Conservation (phyloP, 768 basidiomycete genomes). For the Podaxis sp. region DNA sequence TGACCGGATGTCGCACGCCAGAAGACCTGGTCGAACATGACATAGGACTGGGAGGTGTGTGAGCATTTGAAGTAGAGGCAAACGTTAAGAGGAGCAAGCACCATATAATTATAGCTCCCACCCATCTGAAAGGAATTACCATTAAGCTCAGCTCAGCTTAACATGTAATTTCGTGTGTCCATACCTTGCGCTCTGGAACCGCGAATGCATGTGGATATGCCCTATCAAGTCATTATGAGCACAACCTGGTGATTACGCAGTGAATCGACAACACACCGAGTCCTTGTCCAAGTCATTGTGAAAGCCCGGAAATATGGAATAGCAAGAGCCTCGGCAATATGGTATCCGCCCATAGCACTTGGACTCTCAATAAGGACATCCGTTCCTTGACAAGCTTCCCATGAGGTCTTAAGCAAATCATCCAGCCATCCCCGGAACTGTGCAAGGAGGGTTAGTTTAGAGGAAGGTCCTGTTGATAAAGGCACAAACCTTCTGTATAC, state of each 20-base stretch:
- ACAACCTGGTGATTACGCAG: not conserved
- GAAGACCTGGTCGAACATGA: constrained; percentile 97
- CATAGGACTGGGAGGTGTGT: constrained; percentile 65
- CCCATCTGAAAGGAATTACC: constrained; percentile 63
- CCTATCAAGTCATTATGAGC: constrained; percentile 34
- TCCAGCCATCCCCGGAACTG: constrained; percentile 98
- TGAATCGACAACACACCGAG: constrained; percentile 47
- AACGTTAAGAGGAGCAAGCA: constrained; percentile 27
- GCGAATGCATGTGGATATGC: constrained; percentile 98
- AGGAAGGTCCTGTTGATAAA: constrained; percentile 2
- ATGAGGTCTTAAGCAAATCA: constrained; percentile 90
- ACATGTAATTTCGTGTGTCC: not conserved
- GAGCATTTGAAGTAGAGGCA: not conserved
- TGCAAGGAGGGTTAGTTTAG: constrained; percentile 12
- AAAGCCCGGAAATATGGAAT: constrained; percentile 97
- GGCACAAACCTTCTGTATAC: constrained; percentile 70
- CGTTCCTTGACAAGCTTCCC: constrained; percentile 94
- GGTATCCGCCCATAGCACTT: constrained; percentile 95
- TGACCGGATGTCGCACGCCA: constrained; percentile 95
- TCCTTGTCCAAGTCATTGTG: constrained; percentile 98
- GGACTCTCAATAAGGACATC: constrained; percentile 95
- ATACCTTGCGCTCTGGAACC: constrained; percentile 90
- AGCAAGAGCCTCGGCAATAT: constrained; percentile 91
- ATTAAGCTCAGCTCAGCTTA: no score
- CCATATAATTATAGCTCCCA: constrained; percentile 98